Conservation (phyloP, 2,329 filamentous ascomycete genomes). For the Celoporthe dispersa region DNA sequence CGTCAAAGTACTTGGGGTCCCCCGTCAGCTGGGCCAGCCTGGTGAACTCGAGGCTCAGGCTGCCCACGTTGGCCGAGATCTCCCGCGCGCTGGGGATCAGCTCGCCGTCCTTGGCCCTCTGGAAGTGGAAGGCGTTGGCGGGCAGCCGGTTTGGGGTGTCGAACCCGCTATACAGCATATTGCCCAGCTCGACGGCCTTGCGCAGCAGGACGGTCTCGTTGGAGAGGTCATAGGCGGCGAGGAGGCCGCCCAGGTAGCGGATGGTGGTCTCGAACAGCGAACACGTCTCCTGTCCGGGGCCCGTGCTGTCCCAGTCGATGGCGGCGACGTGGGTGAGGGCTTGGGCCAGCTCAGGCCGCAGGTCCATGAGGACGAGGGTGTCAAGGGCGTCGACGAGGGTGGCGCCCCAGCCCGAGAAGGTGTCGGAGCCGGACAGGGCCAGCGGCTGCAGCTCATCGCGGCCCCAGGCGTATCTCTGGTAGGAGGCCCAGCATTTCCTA, state of each 20-base stretch:
- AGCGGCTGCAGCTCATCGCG: conserved; percentile 60
- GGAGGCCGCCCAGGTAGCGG: conserved; percentile 56
- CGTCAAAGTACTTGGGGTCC: conserved; percentile 76
- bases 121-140: conserved; percentile 50
- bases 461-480: conserved; percentile 60
- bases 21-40: conserved; percentile 74
- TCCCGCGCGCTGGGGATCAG: conserved; percentile 44
- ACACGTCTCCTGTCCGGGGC: conserved; percentile 39
- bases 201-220: conserved; percentile 49
- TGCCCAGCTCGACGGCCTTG: conserved; percentile 57
- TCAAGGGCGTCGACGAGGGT: conserved; percentile 65
- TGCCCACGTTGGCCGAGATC: conserved; percentile 58
- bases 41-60: conserved; percentile 75
- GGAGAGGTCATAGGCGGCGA: conserved; percentile 58
- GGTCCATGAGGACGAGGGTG: conserved; percentile 62
- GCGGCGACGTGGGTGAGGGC: conserved; percentile 54
- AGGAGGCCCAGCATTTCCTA: conserved; percentile 54
- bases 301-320: conserved; percentile 58
- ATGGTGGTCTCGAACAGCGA: conserved; percentile 69
- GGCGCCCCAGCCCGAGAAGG: conserved; percentile 60
- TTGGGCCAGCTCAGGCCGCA: conserved; percentile 58
- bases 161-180: conserved; percentile 58
- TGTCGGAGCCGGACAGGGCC: conserved; percentile 49
- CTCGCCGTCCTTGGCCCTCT: conserved; percentile 43
- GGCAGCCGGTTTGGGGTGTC: conserved; percentile 60